Percentiles rank a stretch among this genome's conserved stretches.
phyloP scores from a whole-genome alignment of 495 filamentous ascomycete species.

The Hyaloscypha bicolor region DNA sequence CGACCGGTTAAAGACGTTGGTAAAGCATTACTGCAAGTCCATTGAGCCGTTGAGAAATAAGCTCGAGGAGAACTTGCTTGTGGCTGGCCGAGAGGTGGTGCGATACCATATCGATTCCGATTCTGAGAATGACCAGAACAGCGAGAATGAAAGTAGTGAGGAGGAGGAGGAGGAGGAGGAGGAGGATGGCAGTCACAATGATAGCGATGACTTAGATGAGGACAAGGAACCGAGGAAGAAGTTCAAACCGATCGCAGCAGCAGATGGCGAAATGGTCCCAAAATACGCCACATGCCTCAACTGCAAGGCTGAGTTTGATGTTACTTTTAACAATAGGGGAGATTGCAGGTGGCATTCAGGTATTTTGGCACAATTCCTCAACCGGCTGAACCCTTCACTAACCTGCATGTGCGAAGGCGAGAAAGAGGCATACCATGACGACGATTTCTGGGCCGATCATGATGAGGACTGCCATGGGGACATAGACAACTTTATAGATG shows the following conservation, averaged over 20 bases:
- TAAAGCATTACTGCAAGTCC: background rate
- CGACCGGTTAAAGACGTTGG: background rate
- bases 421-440: slow-evolving; percentile 30
- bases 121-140: slow-evolving; percentile 2
- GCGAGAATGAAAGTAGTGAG: slow-evolving; percentile 3
- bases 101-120: slow-evolving; percentile 16
- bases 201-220: slow-evolving; percentile 27
- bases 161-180: slow-evolving; percentile 34
- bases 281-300: slow-evolving; percentile 29
- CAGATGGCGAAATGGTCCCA: slow-evolving; percentile 20
- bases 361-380: slow-evolving; percentile 11
- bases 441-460: slow-evolving; percentile 3
- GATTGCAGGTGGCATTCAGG: slow-evolving; percentile 34
- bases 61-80: background rate
- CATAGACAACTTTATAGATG: slow-evolving; percentile 24
- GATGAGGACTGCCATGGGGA: background rate
- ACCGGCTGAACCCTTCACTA: background rate
- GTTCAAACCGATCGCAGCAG: slow-evolving; percentile 17
- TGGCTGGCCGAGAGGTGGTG: background rate
- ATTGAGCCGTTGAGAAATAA: background rate
- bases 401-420: background rate
- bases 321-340: slow-evolving; percentile 19
- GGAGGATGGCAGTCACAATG: no score
- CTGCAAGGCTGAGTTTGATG: slow-evolving; percentile 31
- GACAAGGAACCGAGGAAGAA: slow-evolving; percentile 29